These are phyloP conservation scores for Colletotrichum caudatum DNA, from an alignment of 2,329 filamentous ascomycete species.

Conservation along the genomic window DNA sequence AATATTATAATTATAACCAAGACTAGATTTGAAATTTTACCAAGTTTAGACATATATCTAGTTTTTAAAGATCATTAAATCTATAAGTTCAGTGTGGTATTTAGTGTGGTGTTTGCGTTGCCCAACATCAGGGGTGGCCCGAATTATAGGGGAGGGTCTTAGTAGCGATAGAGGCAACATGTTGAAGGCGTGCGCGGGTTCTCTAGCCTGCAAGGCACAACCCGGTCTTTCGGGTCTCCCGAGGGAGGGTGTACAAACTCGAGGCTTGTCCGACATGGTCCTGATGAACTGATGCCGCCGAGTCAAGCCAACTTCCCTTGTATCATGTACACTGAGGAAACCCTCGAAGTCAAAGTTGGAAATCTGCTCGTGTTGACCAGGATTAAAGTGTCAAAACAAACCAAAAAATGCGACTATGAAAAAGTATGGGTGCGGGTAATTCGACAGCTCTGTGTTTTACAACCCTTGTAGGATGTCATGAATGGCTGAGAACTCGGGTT, in stretches of 20 bases:
- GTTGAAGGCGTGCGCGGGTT: conserved; percentile 13
- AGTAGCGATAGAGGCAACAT: conserved; percentile 12
- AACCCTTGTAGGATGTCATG: neutral
- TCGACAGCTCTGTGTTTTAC: neutral
- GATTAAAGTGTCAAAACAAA: conserved; percentile 8
- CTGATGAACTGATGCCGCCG: conserved; percentile 4
- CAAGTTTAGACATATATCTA: too few species aligned
- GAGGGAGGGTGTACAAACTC: conserved; percentile 3
- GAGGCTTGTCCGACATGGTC: conserved; percentile 9
- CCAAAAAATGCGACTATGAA: conserved; percentile 5
- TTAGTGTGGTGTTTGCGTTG: too few species aligned
- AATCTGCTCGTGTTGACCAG: conserved; percentile 17
- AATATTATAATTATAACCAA: too few species aligned
- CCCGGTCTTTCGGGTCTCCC: conserved; percentile 9
- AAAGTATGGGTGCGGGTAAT: conserved; percentile 1
- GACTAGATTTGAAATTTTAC: too few species aligned
- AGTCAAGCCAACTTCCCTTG: conserved; percentile 11
- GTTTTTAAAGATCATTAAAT: too few species aligned
- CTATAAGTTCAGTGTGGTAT: too few species aligned
- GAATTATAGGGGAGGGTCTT: too few species aligned
- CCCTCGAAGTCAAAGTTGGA: conserved; percentile 1
- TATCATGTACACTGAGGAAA: neutral
- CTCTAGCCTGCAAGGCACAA: conserved; percentile 7
- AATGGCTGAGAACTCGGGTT: neutral
- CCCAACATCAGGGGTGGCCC: too few species aligned